Evolutionary conservation across 2,329 filamentous ascomycete species (phyloP), one percentile per base, ranked within the genome.

Genomic region (Neofusicoccum kwambonambiense): DNA sequence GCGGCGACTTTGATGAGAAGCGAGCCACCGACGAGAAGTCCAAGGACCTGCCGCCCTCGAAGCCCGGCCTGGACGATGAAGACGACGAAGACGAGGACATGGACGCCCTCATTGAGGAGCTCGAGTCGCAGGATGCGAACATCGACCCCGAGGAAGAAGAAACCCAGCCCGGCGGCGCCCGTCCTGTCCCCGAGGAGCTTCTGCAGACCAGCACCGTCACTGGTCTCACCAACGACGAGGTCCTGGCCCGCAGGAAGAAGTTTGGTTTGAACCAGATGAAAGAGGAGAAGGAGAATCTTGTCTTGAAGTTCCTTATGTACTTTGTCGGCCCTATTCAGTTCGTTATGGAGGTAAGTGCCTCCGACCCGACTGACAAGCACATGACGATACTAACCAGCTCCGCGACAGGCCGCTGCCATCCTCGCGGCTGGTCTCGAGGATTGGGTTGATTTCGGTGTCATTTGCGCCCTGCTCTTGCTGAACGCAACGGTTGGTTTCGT

Each of bases 381-480:
- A 13, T 11, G 0, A 12, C 35, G 9, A 39, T 37, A 19, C 56
- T 63, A 12, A 49, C 9, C 19, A 70, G 27, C 7, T 27, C n/a
- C 11, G 17, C 37, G 66, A 64, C 65, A 89, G 87, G 85, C 87
- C 79, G 90, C 91, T 67, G 90, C 90, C 70, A 83, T 93, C 74
- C 85, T 96, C 66, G 92, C 92, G 75, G 91, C 90, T 67, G 91
- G 90, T 87, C 87, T 96, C 47, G 80, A 90, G 79, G 90, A 95
- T 73, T 96, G 92, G 92, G 90, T 96, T 69, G 92, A 96, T 82
- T 94, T 96, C 74, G 92, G 91, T 84, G 92, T 96, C 74, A 96
- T 96, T 71, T 92, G 90, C 78, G 92, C 82, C 74, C 84, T 96
- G 58, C 85, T 96, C 9, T 77, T 96, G 69, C 89, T 96, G 69